Evolutionary conservation across 2,329 filamentous ascomycete species (phyloP).

Genomic region (Coleophoma eucalyptorum): DNA sequence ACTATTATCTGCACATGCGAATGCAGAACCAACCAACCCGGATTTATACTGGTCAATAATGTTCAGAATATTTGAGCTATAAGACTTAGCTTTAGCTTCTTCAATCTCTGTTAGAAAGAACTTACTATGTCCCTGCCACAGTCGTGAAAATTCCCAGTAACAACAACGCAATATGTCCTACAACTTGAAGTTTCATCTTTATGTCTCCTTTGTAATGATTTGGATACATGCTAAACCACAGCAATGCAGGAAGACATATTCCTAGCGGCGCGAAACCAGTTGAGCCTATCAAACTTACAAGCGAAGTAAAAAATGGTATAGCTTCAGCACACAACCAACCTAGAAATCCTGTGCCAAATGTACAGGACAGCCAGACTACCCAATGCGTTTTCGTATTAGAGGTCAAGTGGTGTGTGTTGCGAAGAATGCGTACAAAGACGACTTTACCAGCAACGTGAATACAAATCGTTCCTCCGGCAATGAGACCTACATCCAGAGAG

Average conservation of each 20-base stretch:
- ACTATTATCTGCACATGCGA: neutral
- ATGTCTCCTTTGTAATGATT: neutral
- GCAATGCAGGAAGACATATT: neutral
- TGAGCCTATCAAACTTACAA: constrained; percentile 44
- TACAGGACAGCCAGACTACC: constrained; percentile 42
- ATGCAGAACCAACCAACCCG: neutral
- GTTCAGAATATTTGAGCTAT: neutral
- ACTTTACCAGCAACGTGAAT: constrained; percentile 37
- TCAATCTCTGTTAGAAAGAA: no score
- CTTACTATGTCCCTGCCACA: constrained; percentile 1
- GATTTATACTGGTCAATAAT: neutral
- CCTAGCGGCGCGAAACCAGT: constrained; percentile 20
- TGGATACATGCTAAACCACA: constrained; percentile 4
- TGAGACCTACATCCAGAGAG: constrained; percentile 31
- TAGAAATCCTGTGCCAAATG: constrained; percentile 32
- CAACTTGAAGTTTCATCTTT: neutral
- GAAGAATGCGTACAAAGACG: constrained; percentile 47
- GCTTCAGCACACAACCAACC: constrained; percentile 43
- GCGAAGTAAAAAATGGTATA: constrained; percentile 48
- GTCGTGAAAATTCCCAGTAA: neutral
- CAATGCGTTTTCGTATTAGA: constrained; percentile 43
- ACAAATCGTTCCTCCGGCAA: constrained; percentile 33
- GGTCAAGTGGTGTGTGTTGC: constrained; percentile 42
- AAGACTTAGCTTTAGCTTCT: no score
- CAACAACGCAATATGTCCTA: neutral